These are phyloP conservation scores for Gloeopeniophorella convolvens DNA, from an alignment of 768 basidiomycete genomes.

Conservation along the genomic window DNA sequence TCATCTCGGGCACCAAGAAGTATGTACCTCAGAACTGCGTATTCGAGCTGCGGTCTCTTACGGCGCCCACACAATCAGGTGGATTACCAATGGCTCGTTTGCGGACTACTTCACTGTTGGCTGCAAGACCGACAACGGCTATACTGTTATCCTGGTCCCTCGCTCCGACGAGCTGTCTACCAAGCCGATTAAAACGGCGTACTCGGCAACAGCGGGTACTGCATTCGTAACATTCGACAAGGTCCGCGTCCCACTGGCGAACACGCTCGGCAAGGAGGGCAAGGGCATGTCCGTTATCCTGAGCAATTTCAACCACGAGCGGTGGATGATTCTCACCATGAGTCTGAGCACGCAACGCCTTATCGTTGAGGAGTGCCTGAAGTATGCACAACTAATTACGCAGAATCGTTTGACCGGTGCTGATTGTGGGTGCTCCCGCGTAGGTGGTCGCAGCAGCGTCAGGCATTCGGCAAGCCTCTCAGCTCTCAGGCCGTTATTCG, in stretches of 20 bases:
- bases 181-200: constrained; percentile 86
- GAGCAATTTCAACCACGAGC: constrained; percentile 85
- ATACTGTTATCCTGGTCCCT: constrained; percentile 69
- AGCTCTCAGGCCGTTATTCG: constrained; percentile 81
- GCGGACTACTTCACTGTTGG: constrained; percentile 81
- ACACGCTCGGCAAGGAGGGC: constrained; percentile 84
- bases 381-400: constrained; percentile 36
- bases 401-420: background rate
- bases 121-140: constrained; percentile 67
- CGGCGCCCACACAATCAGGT: constrained; percentile 37
- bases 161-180: constrained; percentile 71
- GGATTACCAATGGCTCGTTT: constrained; percentile 87
- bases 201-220: constrained; percentile 88
- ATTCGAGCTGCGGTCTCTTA: background rate
- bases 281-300: constrained; percentile 79
- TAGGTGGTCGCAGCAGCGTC: constrained; percentile 84
- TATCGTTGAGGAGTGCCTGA: constrained; percentile 85
- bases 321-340: constrained; percentile 78
- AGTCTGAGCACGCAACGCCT: constrained; percentile 71
- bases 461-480: constrained; percentile 86
- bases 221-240: constrained; percentile 79
- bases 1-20: constrained; percentile 94
- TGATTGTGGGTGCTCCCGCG: constrained; percentile 6
- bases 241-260: constrained; percentile 72
- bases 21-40: constrained; percentile 25